Percentiles rank a stretch among this genome's conserved stretches.
phyloP scores from a whole-genome alignment of 768 basidiomycete species.

The Phylloporus sp. region DNA sequence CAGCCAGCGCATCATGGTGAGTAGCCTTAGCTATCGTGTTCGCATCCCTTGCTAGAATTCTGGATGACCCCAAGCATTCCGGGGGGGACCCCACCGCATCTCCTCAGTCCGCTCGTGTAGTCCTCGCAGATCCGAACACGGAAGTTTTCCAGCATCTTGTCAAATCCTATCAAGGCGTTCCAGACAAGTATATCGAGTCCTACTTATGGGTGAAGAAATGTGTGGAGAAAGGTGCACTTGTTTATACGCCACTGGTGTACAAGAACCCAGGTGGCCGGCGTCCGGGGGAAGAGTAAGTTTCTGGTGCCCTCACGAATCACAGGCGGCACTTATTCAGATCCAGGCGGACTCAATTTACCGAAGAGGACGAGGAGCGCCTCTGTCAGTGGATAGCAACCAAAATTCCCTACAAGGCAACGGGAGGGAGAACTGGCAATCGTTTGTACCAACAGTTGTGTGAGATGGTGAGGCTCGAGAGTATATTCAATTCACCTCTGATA shows the following conservation, averaged over 20 bases:
- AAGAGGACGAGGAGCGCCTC: conserved; percentile 69
- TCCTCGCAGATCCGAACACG: conserved; percentile 76
- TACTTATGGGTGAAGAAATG: conserved; percentile 84
- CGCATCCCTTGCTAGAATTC: not conserved
- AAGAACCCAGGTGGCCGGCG: conserved; percentile 81
- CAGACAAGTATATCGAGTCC: conserved; percentile 74
- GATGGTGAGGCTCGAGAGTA: conserved; percentile 40
- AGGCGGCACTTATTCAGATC: not conserved
- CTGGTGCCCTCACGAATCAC: not conserved
- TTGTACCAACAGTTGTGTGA: conserved; percentile 79
- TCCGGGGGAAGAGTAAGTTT: conserved; percentile 71
- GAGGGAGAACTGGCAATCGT: conserved; percentile 77
- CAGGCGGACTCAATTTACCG: conserved; percentile 75
- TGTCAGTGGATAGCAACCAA: conserved; percentile 78
- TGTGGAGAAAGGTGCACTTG: conserved; percentile 58
- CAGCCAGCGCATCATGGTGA: conserved; percentile 66
- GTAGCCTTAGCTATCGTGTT: conserved; percentile 8
- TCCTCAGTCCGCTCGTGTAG: conserved; percentile 65
- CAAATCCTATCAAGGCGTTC: conserved; percentile 62
- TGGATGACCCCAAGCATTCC: conserved; percentile 54
- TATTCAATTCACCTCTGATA: not conserved
- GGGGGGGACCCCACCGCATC: conserved; percentile 74
- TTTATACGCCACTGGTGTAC: conserved; percentile 72
- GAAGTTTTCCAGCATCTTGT: conserved; percentile 71
- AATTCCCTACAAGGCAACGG: conserved; percentile 79